Base-by-base conservation (phyloP, 768 basidiomycete species). In the Tephrocybe rancida region DNA sequence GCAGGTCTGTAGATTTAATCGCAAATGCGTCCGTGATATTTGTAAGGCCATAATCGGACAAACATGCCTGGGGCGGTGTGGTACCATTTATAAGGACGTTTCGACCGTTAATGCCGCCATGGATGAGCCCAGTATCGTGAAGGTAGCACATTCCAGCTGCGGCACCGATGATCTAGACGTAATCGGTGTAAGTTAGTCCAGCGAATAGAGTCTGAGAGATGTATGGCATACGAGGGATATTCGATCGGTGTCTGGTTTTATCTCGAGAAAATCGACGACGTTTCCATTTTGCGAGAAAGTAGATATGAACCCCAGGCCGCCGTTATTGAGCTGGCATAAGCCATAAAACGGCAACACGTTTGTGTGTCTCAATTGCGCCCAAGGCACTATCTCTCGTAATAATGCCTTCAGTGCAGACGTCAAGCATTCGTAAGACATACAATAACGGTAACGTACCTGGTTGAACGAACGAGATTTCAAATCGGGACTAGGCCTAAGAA, bases 71-170 rank as follows among this genome's bases (percentile, higher is more conserved):
- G 1, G 44, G 38, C 14, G 52, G 52, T 19, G 27, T n/a, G 19
- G 37, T 53, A 16, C 9, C 16, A 7, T 27, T 41, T 1, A 53
- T 7, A 22, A 53, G 52, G n/a, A 53, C 29, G 19, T 53, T 47
- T 24, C 13, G 3, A 8, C 38, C n/a, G n/a, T 47, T 35, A n/a
- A 53, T 47, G 21, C 29, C 26, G 3, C 52, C 45, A 42, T 53
- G 52, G 4, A 53, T 30, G 9, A 53, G 9, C 18, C 22, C 52
- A 16, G 30, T 47, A 6, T 41, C 45, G 5, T 53, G 52, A 10
- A 53, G 44, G 29, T 47, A 47, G 16, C 45, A 21, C 38, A 71
- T 42, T 9, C 52, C 52, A 6, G 8, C 18, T n/a, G 45, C 52
- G 21, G 47, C 29, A 26, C 44, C 52, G 3, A 41, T 4, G 18